Evolutionary conservation across 2,329 filamentous ascomycete species (phyloP).

Genomic region (Penicillium hesseltinei): DNA sequence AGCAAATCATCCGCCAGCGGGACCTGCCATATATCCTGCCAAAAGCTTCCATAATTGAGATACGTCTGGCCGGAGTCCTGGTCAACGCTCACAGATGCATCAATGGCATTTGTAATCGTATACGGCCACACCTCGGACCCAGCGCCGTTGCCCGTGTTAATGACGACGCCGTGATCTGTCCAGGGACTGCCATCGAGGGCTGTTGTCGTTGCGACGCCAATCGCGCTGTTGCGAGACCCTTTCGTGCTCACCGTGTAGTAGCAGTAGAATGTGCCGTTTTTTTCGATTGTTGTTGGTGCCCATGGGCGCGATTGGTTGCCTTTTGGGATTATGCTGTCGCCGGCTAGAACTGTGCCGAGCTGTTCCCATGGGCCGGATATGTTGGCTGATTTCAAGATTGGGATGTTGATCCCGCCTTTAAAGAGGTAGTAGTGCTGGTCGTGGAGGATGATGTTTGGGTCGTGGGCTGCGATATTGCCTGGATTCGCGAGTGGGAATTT

Average conservation of each 20-base stretch:
- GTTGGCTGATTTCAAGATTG: slow-evolving; percentile 10
- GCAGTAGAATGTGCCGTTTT: slow-evolving; percentile 36
- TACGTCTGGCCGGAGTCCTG: slow-evolving; percentile 27
- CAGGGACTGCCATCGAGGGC: slow-evolving; percentile 26
- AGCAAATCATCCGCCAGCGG: slow-evolving; percentile 33
- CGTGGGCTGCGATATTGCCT: slow-evolving; percentile 32
- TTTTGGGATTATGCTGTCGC: slow-evolving; percentile 31
- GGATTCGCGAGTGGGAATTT: slow-evolving; percentile 28
- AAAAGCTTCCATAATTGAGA: slow-evolving; percentile 38
- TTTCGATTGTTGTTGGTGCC: slow-evolving; percentile 35
- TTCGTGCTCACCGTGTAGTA: slow-evolving; percentile 35
- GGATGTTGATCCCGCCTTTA: slow-evolving; percentile 26
- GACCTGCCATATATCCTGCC: slow-evolving; percentile 38
- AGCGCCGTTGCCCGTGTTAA: slow-evolving; percentile 31
- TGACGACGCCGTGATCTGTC: slow-evolving; percentile 37
- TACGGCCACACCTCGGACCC: slow-evolving; percentile 31
- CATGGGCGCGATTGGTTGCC: slow-evolving; percentile 34
- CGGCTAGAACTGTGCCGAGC: slow-evolving; percentile 33
- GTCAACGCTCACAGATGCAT: slow-evolving; percentile 33
- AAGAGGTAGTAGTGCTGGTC: slow-evolving; percentile 36
- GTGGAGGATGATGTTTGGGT: slow-evolving; percentile 34
- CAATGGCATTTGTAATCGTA: slow-evolving; percentile 39
- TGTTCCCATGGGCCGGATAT: slow-evolving; percentile 35
- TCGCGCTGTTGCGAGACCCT: slow-evolving; percentile 35
- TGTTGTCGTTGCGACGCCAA: slow-evolving; percentile 36